A percentile compares a stretch with the other conserved stretches of the same genome.
These are phyloP conservation scores for Dictyostelium gargantuum DNA, from an alignment of 208 protist genomes.

Conservation along the genomic window DNA sequence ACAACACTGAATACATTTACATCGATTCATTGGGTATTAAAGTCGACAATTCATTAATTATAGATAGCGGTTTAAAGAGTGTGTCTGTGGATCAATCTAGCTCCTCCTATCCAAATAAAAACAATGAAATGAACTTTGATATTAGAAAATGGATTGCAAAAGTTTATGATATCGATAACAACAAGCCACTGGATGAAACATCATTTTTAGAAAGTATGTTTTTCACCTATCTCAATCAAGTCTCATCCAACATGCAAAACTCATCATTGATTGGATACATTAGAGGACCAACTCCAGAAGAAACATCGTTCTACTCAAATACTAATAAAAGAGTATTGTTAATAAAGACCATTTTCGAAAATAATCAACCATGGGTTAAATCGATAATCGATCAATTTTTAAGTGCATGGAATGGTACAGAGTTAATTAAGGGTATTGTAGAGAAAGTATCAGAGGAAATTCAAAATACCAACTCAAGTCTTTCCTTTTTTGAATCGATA, in stretches of 20 bases:
- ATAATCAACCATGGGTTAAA: neutral
- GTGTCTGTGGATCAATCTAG: neutral
- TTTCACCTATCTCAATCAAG: neutral
- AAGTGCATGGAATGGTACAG: neutral
- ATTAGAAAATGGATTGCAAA: constrained; percentile 11
- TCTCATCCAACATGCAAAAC: neutral
- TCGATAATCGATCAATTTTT: neutral
- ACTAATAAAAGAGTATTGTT: neutral
- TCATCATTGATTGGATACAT: neutral
- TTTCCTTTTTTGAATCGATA: constrained; percentile 22
- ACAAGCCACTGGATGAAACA: neutral
- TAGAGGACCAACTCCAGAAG: neutral
- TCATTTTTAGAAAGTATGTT: neutral
- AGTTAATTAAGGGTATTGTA: neutral
- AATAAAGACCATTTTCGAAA: neutral
- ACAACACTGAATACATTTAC: constrained; percentile 6
- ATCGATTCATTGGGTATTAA: constrained; percentile 38
- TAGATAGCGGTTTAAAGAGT: neutral
- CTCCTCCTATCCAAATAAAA: neutral
- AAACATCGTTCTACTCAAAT: neutral
- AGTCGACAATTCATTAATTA: neutral
- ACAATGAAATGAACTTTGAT: neutral
- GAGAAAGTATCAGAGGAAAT: neutral
- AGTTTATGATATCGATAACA: neutral
- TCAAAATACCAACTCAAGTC: neutral